A percentile compares a stretch with the other conserved stretches of the same genome.
Evolutionary conservation across 306 rosid species (phyloP).

Genomic region (Cicer pinnatifidum): DNA sequence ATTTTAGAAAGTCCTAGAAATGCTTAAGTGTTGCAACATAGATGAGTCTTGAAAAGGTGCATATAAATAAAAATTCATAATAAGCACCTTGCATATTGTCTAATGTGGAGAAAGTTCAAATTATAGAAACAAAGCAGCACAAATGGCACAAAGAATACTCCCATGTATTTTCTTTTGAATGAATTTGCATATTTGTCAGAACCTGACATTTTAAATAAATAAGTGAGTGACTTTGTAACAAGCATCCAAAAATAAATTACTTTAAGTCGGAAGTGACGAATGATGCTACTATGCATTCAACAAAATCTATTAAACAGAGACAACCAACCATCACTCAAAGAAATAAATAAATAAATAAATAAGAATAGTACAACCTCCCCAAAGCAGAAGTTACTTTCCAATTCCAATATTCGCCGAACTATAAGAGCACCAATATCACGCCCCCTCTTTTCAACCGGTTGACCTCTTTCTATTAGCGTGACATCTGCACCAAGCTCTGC

Average conservation of each 20-base stretch:
- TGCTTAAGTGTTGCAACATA: not conserved
- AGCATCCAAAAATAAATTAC: slow-evolving; percentile 19
- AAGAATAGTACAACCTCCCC: slow-evolving; percentile 81
- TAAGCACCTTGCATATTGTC: slow-evolving; percentile 1
- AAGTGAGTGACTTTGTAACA: slow-evolving; percentile 11
- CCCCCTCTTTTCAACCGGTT: slow-evolving; percentile 93
- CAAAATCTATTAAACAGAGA: slow-evolving; percentile 23
- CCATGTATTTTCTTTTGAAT: slow-evolving; percentile 6
- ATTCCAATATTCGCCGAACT: slow-evolving; percentile 70
- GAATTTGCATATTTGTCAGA: slow-evolving; percentile 7
- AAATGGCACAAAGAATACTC: slow-evolving; percentile 7
- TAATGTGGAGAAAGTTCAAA: slow-evolving; percentile 14
- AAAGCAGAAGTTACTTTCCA: slow-evolving; percentile 94
- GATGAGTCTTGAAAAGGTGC: slow-evolving; percentile 9
- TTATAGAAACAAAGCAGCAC: slow-evolving; percentile 29
- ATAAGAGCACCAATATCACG: slow-evolving; percentile 89
- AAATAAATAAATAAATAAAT: slow-evolving; percentile 47
- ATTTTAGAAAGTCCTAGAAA: slow-evolving; percentile 18
- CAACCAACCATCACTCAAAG: slow-evolving; percentile 32
- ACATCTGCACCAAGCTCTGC: slow-evolving; percentile 93
- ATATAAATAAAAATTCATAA: slow-evolving; percentile 4
- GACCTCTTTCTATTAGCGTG: slow-evolving; percentile 97
- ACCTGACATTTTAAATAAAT: slow-evolving; percentile 7
- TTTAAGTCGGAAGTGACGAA: slow-evolving; percentile 17
- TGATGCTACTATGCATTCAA: slow-evolving; percentile 15